Evolutionary conservation across 2,329 filamentous ascomycete species (phyloP).

Genomic region (Lachnum nothofagi): DNA sequence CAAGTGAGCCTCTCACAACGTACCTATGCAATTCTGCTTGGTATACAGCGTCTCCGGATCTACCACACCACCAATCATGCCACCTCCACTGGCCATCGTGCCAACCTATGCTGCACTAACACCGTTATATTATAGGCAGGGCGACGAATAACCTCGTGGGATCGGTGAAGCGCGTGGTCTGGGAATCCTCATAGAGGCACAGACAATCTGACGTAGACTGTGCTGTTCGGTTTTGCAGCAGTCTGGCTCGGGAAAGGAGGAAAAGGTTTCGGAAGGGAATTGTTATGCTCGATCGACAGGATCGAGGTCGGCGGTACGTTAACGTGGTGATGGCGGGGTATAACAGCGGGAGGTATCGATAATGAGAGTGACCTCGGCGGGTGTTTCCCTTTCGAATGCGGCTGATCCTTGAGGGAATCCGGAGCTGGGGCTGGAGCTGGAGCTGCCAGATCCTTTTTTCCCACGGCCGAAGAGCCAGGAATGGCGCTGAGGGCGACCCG

Average conservation of each 20-base stretch:
- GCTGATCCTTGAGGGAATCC: too few relatives aligned
- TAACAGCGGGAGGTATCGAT: conserved; percentile 2
- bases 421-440: too few relatives aligned
- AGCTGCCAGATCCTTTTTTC: not conserved
- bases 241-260: not conserved
- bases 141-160: not conserved
- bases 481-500: not conserved
- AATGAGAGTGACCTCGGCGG: not conserved
- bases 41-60: conserved; percentile 91
- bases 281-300: not conserved
- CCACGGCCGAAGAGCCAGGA: not conserved
- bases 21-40: conserved; percentile 85
- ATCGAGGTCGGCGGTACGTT: conserved; percentile 10
- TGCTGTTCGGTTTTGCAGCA: not conserved
- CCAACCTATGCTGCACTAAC: conserved; percentile 2
- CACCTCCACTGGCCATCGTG: conserved; percentile 30
- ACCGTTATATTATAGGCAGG: conserved; percentile 3
- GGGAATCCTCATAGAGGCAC: too few relatives aligned
- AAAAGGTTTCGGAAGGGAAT: not conserved
- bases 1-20: conserved; percentile 7
- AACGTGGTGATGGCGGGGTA: conserved; percentile 27
- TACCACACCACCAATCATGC: conserved; percentile 46
- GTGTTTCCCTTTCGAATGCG: not conserved
- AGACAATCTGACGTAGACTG: not conserved
- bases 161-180: not conserved